phyloP scores from a whole-genome alignment of 352 stramenopile species.

The Globisporangium splendens region DNA sequence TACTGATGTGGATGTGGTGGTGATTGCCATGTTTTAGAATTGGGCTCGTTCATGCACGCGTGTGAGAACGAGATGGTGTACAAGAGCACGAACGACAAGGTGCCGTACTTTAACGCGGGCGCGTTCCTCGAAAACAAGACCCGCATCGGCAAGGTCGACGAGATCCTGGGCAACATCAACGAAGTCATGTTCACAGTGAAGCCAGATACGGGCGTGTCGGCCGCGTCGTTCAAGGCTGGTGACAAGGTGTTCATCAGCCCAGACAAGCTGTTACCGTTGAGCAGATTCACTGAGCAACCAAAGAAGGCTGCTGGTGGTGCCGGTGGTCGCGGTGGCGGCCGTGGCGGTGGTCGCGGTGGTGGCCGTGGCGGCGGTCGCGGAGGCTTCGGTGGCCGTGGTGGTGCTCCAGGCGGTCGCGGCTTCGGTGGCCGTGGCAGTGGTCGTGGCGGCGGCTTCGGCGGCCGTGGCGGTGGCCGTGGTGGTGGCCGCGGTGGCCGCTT shows the following conservation, averaged over 20 bases:
- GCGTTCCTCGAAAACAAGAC: slow-evolving; percentile 99
- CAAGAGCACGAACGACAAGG: slow-evolving; percentile 94
- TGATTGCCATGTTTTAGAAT: slow-evolving; percentile 54
- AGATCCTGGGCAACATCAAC: slow-evolving; percentile 97
- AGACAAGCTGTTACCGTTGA: slow-evolving; percentile 96
- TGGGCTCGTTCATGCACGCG: slow-evolving; percentile 95
- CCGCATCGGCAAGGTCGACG: slow-evolving; percentile 98
- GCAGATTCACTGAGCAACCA: slow-evolving; percentile 93
- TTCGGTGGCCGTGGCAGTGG: slow-evolving; percentile 26
- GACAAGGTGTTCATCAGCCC: slow-evolving; percentile 98
- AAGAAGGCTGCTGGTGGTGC: slow-evolving; percentile 51
- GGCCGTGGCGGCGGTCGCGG: slow-evolving; percentile 32
- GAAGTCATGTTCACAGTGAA: slow-evolving; percentile 97
- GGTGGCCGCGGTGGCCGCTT: slow-evolving; percentile 29
- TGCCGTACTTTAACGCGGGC: slow-evolving; percentile 99
- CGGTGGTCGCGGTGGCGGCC: slow-evolving; percentile 33
- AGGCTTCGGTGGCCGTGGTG: slow-evolving; percentile 26
- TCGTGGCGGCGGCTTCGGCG: slow-evolving; percentile 15
- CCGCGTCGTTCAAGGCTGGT: slow-evolving; percentile 94
- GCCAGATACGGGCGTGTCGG: slow-evolving; percentile 92
- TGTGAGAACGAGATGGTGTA: slow-evolving; percentile 98
- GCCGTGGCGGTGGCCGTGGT: slow-evolving; percentile 28
- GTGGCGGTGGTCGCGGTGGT: slow-evolving; percentile 36
- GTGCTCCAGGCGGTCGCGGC: too few species aligned
- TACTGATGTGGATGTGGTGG: background rate